Evolutionary conservation across 2,329 filamentous ascomycete genomes (phyloP), one percentile per base, ranked within the genome.

Genomic region (Elsinoe fawcettii): DNA sequence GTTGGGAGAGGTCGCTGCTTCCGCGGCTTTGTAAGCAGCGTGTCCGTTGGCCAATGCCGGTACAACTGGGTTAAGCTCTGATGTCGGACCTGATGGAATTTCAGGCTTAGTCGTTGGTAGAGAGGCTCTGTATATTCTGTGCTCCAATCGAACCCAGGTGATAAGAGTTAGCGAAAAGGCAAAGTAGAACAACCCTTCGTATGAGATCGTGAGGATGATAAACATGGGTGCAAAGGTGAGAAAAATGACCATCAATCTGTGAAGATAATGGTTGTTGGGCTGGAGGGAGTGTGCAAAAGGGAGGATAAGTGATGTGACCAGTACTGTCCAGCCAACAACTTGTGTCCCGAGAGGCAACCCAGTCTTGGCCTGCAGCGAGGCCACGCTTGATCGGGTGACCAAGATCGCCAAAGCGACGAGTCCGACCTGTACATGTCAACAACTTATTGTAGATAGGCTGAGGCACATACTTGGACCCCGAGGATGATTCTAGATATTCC

Each of bases 111-210:
- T 3, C 23, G 36, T 22, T 36, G 61, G 56, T 25, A 62, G 46
- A 11, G 61, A 57, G 51, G 58, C 43, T 64, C 65, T 25, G 66
- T 86, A 84, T 51, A 92, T 81, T 57, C 82, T 83, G 68, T 95
- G 87, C 70, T 99, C 93, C 1, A 99, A 79, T n/a, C 85, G 84
- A 32, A 96, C 88, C 93, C 93, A 99, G 57, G 85, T 84, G 54
- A 96, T 78, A 4, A 99, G 75, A 20, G 86, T 88, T 56, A 87
- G 76, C 66, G 85, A 90, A 72, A 96, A 99, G 9, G 86, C 84
- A 59, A 96, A 83, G 72, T 97, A 99, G 71, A 99, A 99, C 1
- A 99, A 79, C 0, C 92, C 92, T 71, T 99, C 93, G 73, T 95
- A 99, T 0, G 92, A 96, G 64, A 97, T 96, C 6, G 91, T 95